Evolutionary conservation across 768 basidiomycete genomes (phyloP), one percentile per base, ranked within the genome.

Genomic region (Neoboletus subvelutipes): DNA sequence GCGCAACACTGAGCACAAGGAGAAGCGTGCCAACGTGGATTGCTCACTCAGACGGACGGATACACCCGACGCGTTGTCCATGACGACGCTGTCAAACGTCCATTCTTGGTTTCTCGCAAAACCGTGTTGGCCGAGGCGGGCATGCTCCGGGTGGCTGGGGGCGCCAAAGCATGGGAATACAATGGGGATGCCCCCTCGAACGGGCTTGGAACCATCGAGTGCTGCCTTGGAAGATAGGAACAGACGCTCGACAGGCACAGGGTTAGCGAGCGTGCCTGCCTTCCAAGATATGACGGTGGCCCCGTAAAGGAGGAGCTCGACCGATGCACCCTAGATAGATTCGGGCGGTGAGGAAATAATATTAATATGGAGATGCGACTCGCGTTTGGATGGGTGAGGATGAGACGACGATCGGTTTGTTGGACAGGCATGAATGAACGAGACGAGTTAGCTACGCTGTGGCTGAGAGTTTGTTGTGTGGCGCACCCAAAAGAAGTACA

Each of bases 81-180:
- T 78, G 24, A 90, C 77, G 13, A 82, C 74, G 43, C 76, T 71
- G 58, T 84, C 82, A 67, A 86, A 86, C 15, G 75, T 73, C 97
- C 97, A 98, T 31, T 66, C 69, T 37, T 83, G 80, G 59, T 78
- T 92, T 41, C 97, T 78, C 6, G 92, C 96, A 68, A 96, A 98
- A 0, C 97, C 97, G 71, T 98, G 97, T 71, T 97, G 94, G 6
- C 77, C 54, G 6, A 99, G 77, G 45, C 81, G 82, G 22, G 70
- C 62, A 70, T 94, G 91, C 48, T 86, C 90, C 28, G 79, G 81
- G 71, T 86, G 88, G 18, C 79, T 80, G 2, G 96, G 92, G 0
- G 90, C 78, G 4, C 96, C 95, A 66, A 98, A 98, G 75, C 90
- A 92, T 42, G 89, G 87, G 71, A 94, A 97, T 42, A 92, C 86